Evolutionary conservation across 768 basidiomycete genomes (phyloP).

Genomic region (Sutorius australiensis): DNA sequence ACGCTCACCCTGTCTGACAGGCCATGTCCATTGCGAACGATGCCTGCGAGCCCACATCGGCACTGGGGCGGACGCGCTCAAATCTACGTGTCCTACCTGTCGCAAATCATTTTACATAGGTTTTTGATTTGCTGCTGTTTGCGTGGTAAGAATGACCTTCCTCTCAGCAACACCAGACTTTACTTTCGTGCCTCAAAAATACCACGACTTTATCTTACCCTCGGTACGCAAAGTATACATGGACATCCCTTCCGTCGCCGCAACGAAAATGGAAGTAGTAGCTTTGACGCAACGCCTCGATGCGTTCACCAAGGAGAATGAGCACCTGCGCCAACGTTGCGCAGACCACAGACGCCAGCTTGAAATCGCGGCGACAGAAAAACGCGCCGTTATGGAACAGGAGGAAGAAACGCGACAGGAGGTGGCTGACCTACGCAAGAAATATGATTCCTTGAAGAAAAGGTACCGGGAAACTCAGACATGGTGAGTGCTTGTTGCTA

Average conservation of each 20-base stretch:
- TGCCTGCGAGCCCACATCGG: slow-evolving; percentile 44
- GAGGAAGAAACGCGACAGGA: slow-evolving; percentile 39
- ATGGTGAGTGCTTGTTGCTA: slow-evolving; percentile 9
- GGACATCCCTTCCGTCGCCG: slow-evolving; percentile 33
- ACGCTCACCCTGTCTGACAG: slow-evolving; percentile 30
- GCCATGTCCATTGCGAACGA: slow-evolving; percentile 62
- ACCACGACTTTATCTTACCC: slow-evolving; percentile 55
- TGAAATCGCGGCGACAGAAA: slow-evolving; percentile 31
- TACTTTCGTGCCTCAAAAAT: slow-evolving; percentile 49
- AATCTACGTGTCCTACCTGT: slow-evolving; percentile 59
- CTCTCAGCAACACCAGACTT: slow-evolving; percentile 46
- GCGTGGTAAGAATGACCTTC: background rate
- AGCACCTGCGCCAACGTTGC: slow-evolving; percentile 41
- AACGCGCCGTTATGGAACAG: slow-evolving; percentile 23
- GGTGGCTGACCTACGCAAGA: slow-evolving; percentile 35
- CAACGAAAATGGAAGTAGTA: slow-evolving; percentile 32
- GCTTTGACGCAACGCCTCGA: slow-evolving; percentile 38
- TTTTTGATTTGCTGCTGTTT: slow-evolving; percentile 28
- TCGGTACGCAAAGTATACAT: slow-evolving; percentile 55
- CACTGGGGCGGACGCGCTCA: slow-evolving; percentile 29
- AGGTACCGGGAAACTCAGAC: slow-evolving; percentile 18
- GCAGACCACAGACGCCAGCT: slow-evolving; percentile 37
- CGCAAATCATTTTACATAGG: slow-evolving; percentile 52
- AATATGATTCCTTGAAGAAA: slow-evolving; percentile 30
- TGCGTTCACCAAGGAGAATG: slow-evolving; percentile 39